Conservation (phyloP, 2,329 filamentous ascomycete genomes). For the Xylaria sp. region DNA sequence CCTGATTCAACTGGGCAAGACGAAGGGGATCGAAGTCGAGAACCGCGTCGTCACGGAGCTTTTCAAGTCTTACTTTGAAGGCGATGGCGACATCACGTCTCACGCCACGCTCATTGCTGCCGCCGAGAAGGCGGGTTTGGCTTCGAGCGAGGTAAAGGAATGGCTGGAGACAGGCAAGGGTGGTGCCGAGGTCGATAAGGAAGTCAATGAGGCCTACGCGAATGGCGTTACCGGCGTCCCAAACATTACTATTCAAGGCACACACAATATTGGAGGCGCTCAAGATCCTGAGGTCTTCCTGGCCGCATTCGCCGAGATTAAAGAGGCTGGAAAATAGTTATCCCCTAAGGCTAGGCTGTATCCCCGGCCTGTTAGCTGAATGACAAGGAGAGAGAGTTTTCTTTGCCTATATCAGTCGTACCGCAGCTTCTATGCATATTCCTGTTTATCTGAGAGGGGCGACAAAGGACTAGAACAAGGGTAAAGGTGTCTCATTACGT, state of each 20-base stretch:
- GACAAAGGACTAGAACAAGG: background rate
- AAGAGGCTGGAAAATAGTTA: conserved; percentile 34
- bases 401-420: background rate
- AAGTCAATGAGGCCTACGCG: conserved; percentile 58
- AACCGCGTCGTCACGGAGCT: conserved; percentile 67
- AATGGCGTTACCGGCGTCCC: conserved; percentile 69
- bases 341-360: background rate
- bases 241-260: conserved; percentile 72
- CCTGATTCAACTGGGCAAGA: conserved; percentile 74
- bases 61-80: conserved; percentile 68
- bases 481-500: background rate
- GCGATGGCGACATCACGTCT: conserved; percentile 67
- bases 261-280: conserved; percentile 36
- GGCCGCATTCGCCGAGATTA: conserved; percentile 45
- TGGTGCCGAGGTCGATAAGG: conserved; percentile 61
- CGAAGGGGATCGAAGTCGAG: conserved; percentile 60
- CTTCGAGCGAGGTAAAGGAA: conserved; percentile 57
- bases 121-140: conserved; percentile 61
- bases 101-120: conserved; percentile 58
- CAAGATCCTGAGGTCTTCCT: conserved; percentile 30
- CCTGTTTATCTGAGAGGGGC: background rate
- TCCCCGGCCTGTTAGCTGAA: background rate
- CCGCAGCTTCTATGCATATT: background rate
- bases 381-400: background rate
- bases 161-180: conserved; percentile 47